Evolutionary conservation across 2,329 filamentous ascomycete genomes (phyloP), one percentile per base, ranked within the genome.

Genomic region (Parastagonospora avenae): DNA sequence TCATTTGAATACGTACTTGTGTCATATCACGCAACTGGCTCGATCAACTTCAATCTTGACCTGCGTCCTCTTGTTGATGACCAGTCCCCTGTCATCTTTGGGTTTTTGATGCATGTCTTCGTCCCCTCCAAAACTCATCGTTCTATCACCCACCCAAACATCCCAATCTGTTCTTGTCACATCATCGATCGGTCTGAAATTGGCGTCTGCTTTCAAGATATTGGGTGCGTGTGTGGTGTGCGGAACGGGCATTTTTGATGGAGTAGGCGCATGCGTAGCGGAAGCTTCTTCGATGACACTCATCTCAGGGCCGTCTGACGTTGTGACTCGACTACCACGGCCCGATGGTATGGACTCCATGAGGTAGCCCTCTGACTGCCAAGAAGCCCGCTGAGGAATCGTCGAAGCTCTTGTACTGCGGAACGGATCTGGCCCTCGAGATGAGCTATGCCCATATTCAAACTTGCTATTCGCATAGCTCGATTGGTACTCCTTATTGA

Each of bases 11-110:
- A 4, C 7, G 27, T 14, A n/a, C 36, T 15, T 8, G 3, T 14
- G 19, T 46, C 44, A 57, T 24, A 35, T 37, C 24, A 50, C 33
- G 33, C 46, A 54, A 48, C 59, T 65, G 12, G 54, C 64, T 3
- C 56, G 50, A 50, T 64, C 64, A 9, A 57, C 55, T 44, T 72
- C 66, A 5, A 72, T 57, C 42, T 54, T 66, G 31, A 72, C 57
- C 8, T 67, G 66, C n/a, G 63, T 67, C 45, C 59, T 64, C 46
- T 71, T 71, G 15, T 55, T 62, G 33, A 72, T 70, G 12, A 70
- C 61, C 47, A 68, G 32, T 19, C 54, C 54, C 33, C 44, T 19
- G 14, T 46, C 44, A 46, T 65, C 31, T 58, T 59, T 4, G 52
- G 52, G 39, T 53, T 55, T 39, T 39, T 39, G n/a, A 46, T 24